Evolutionary conservation across 129 eudicot genomes (phyloP).

Genomic region (Silybum marianum): DNA sequence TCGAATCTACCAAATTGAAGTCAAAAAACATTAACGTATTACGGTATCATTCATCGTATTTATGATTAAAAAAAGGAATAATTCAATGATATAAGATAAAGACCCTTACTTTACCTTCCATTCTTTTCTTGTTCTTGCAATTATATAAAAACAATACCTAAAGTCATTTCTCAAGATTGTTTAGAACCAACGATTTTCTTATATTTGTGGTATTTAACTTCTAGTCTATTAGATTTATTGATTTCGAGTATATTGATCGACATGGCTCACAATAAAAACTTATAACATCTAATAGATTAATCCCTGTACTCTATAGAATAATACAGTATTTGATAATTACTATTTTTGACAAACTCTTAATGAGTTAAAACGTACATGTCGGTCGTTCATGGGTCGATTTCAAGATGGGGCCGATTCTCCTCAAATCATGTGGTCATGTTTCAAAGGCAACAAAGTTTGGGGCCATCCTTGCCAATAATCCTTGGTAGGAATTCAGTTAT

Average conservation of each 20-base stretch:
- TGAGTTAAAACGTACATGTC: slow-evolving; percentile 7
- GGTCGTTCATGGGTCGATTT: slow-evolving; percentile 23
- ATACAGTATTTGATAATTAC: not conserved
- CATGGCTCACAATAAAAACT: not conserved
- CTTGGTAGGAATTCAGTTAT: not conserved
- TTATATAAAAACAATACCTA: not conserved
- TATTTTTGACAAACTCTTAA: not conserved
- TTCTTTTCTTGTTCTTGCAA: not conserved
- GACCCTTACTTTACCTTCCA: not conserved
- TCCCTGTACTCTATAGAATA: not conserved
- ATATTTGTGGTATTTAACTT: not conserved
- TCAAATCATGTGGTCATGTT: slow-evolving; percentile 19
- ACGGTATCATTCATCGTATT: not conserved
- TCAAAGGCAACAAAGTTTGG: not conserved
- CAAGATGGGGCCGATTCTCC: slow-evolving; percentile 9
- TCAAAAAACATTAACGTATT: not conserved
- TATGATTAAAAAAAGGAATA: not conserved
- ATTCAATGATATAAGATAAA: not conserved
- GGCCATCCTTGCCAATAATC: slow-evolving; percentile 6
- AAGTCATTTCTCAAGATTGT: not conserved
- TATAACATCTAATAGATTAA: not conserved
- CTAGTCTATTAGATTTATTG: not conserved
- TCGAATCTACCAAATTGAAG: not conserved
- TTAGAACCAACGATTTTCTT: not conserved
- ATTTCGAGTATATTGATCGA: not conserved